Evolutionary conservation across 2,329 filamentous ascomycete species (phyloP), one percentile per base, ranked within the genome.

Genomic region (Ophiocordyceps camponoti-saundersi): DNA sequence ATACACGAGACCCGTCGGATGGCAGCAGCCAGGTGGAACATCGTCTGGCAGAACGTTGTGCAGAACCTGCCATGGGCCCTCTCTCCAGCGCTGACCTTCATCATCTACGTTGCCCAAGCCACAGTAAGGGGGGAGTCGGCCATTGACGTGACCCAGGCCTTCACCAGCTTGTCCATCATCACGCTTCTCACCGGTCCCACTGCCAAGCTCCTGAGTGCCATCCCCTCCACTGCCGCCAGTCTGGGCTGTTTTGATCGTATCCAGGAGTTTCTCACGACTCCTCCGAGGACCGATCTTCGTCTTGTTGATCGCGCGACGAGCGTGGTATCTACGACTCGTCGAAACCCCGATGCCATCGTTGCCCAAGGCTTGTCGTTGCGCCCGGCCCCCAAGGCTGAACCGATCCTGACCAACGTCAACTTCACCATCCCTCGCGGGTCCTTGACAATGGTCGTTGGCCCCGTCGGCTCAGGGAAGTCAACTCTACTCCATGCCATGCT

Each of bases 1-100:
- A 52, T 61, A 6, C 46, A 56, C 20, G 64, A 65, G 50, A 51
- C 47, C 16, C 32, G 40, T 1, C 42, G 21, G 11, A 51, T 52
- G 51, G 20, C 47, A 18, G 46, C 20, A 21, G 45, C 45, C 34
- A 18, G 48, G 21, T 51, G 50, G 50, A 48, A 26, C 42, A 48
- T 53, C 46, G 48, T 50, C 8, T 51, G 50, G 52, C 49, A 53
- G 26, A 52, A 52, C 39, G 48, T 47, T 26, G 48, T 51, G 13
- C 50, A 52, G 40, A 53, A 53, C 42, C 22, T 53, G 22, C 50
- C 50, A 1, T 53, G 51, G 50, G 48, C 48, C 23, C 42, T 51
- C 8, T 48, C 47, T 6, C 48, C 50, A 2, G 46, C 50, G 18
- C 26, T 49, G 2, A 51, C 51, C 1, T 52, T 48, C 40, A 46